These are phyloP conservation scores for Spergularia bocconei DNA, from an alignment of 148 eudicot genomes.

Conservation along the genomic window DNA sequence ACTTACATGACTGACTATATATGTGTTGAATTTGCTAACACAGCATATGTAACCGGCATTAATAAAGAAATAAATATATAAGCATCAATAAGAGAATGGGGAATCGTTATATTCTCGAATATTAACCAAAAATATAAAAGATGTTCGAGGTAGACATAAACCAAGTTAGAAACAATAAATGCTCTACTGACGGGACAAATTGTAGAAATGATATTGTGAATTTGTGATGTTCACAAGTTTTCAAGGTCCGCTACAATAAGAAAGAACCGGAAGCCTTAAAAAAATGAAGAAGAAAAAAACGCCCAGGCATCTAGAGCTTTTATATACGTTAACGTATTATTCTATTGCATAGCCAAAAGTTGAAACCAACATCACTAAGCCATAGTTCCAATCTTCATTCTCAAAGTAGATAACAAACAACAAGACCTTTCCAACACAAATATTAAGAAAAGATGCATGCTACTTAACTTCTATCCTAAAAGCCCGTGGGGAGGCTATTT, in stretches of 20 bases:
- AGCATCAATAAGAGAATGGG: background rate
- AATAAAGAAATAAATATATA: background rate
- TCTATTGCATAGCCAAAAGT: too few relatives aligned
- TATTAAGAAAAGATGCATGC: background rate
- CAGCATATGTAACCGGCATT: background rate
- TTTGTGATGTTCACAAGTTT: background rate
- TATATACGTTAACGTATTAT: background rate
- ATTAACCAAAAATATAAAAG: background rate
- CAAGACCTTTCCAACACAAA: too few relatives aligned
- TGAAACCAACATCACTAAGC: too few relatives aligned
- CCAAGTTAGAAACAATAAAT: slow-evolving; percentile 7
- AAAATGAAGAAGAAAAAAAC: background rate
- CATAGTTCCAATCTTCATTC: background rate
- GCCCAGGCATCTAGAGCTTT: slow-evolving; percentile 4
- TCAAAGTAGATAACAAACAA: background rate
- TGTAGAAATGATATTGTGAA: too few relatives aligned
- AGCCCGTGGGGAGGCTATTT: background rate
- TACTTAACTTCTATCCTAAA: background rate
- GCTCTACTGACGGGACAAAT: background rate
- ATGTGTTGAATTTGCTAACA: background rate
- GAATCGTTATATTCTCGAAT: background rate
- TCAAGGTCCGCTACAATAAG: background rate
- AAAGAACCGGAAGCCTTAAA: background rate
- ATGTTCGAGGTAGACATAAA: background rate
- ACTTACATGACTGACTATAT: background rate